Percentiles rank a stretch among this genome's conserved stretches.
phyloP scores from a whole-genome alignment of 768 basidiomycete species.

The Nevesoporus exiguus region DNA sequence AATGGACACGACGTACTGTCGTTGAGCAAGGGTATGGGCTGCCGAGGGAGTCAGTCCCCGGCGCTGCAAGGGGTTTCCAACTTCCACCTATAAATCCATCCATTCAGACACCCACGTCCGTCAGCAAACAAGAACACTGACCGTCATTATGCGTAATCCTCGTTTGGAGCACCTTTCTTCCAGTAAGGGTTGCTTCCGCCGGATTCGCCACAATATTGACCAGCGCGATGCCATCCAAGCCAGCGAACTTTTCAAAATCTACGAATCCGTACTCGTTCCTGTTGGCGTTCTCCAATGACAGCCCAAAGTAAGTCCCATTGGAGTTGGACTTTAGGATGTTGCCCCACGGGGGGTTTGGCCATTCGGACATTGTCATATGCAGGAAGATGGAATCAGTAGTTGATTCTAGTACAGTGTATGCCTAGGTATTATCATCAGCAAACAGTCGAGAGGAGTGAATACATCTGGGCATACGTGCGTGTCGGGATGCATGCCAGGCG shows the following conservation, averaged over 20 bases:
- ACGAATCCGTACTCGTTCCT: slow-evolving; percentile 85
- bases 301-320: slow-evolving; percentile 94
- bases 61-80: slow-evolving; percentile 83
- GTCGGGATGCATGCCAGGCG: slow-evolving; percentile 83
- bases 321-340: slow-evolving; percentile 94
- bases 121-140: slow-evolving; percentile 28
- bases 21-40: slow-evolving; percentile 64
- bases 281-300: slow-evolving; percentile 86
- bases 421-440: slow-evolving; percentile 40
- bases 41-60: slow-evolving; percentile 70
- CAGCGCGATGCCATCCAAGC: slow-evolving; percentile 92
- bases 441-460: neutral
- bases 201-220: slow-evolving; percentile 89
- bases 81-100: slow-evolving; percentile 55
- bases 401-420: slow-evolving; percentile 93
- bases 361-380: slow-evolving; percentile 89
- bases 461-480: slow-evolving; percentile 65
- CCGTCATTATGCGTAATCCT: slow-evolving; percentile 98
- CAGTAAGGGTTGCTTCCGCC: slow-evolving; percentile 64
- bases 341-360: slow-evolving; percentile 76
- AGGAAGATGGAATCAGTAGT: slow-evolving; percentile 91
- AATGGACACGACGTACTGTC: slow-evolving; percentile 44
- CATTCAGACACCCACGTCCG: neutral
- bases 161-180: slow-evolving; percentile 73
- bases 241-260: slow-evolving; percentile 97